Conservation (phyloP, 257 asterid species). For the Perilla frutescens region DNA sequence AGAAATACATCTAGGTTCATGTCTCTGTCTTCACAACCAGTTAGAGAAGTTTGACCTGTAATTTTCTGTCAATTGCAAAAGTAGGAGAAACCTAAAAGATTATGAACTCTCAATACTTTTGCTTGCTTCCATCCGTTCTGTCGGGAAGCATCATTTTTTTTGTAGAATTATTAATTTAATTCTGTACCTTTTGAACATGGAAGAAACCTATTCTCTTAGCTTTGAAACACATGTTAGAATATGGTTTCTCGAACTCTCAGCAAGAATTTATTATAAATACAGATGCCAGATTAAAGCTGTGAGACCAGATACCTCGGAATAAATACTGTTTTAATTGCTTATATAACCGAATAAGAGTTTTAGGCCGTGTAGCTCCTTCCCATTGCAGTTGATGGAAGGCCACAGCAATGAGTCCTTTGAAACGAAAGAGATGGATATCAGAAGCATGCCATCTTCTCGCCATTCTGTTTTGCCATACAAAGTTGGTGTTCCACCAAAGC, state of each 20-base stretch:
- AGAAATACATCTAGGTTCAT: constrained; percentile 48
- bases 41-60: constrained; percentile 52
- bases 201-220: constrained; percentile 1
- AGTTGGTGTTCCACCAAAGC: constrained; percentile 79
- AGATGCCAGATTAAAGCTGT: neutral
- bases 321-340: constrained; percentile 6
- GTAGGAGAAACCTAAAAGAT: constrained; percentile 32
- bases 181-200: constrained; percentile 2
- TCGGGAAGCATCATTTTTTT: constrained; percentile 23
- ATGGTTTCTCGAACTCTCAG: neutral
- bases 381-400: constrained; percentile 42
- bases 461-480: constrained; percentile 50
- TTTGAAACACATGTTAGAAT: neutral
- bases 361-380: constrained; percentile 2
- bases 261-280: constrained; percentile 28
- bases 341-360: neutral
- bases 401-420: constrained; percentile 35
- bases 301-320: constrained; percentile 20
- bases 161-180: neutral
- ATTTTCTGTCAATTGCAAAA: constrained; percentile 37
- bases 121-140: constrained; percentile 40
- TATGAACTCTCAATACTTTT: constrained; percentile 33
- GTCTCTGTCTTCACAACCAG: constrained; percentile 19
- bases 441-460: constrained; percentile 51
- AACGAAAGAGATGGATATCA: constrained; percentile 52